phyloP scores from a whole-genome alignment of 176 grass and related monocot species.

The Microstegium vimineum region DNA sequence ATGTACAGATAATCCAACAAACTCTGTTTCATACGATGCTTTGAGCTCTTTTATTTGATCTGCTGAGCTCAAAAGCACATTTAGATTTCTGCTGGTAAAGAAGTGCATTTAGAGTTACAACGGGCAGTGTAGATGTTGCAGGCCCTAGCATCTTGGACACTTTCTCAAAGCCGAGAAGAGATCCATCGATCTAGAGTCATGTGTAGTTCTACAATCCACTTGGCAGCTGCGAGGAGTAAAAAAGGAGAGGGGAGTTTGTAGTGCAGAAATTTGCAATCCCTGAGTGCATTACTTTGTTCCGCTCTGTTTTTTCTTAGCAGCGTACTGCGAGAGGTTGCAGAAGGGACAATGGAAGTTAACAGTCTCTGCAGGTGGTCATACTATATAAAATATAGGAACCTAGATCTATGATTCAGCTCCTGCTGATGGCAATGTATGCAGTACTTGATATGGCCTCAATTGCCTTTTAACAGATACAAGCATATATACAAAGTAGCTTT shows the following conservation, averaged over 20 bases:
- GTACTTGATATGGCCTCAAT: neutral
- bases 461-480: neutral
- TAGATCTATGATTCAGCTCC: slow-evolving; percentile 23
- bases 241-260: slow-evolving; percentile 1
- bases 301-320: neutral
- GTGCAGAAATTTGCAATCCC: slow-evolving; percentile 16
- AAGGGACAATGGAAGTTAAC: neutral
- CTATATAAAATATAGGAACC: slow-evolving; percentile 8
- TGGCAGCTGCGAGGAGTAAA: neutral
- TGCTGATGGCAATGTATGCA: slow-evolving; percentile 14
- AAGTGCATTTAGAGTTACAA: slow-evolving; percentile 31
- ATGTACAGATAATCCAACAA: slow-evolving; percentile 57
- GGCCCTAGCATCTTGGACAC: slow-evolving; percentile 17
- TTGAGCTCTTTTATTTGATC: slow-evolving; percentile 57
- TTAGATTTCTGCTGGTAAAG: neutral
- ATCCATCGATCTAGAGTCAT: neutral
- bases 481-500: neutral
- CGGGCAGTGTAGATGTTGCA: slow-evolving; percentile 12
- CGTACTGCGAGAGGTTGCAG: neutral
- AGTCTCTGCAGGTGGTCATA: slow-evolving; percentile 9
- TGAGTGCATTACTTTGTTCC: slow-evolving; percentile 16
- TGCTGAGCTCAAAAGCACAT: slow-evolving; percentile 22
- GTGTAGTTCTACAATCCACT: neutral
- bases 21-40: slow-evolving; percentile 33
- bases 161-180: slow-evolving; percentile 32